phyloP scores from a whole-genome alignment of 805 yeast species.

The Candida boidinii region DNA sequence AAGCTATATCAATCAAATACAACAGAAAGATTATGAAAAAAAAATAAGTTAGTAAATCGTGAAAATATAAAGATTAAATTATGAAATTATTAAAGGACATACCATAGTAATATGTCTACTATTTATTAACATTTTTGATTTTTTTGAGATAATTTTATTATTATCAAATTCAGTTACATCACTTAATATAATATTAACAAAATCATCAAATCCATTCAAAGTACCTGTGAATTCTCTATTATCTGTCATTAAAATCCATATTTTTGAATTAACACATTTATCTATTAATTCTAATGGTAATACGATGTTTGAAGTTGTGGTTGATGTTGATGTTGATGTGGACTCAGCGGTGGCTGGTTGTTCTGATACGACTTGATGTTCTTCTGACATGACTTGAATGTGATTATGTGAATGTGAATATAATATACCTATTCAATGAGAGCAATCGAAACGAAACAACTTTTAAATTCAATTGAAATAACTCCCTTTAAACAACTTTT shows the following conservation, averaged over 20 bases:
- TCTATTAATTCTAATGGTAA: conserved; percentile 85
- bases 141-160: conserved; percentile 35
- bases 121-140: conserved; percentile 57
- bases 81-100: conserved; percentile 3
- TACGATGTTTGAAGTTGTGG: conserved; percentile 12
- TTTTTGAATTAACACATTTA: conserved; percentile 71
- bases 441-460: too few relatives aligned
- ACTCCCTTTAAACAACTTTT: too few relatives aligned
- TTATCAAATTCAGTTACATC: conserved; percentile 59
- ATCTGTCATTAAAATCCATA: conserved; percentile 60
- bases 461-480: too few relatives aligned
- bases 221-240: conserved; percentile 82
- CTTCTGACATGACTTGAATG: too few relatives aligned
- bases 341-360: background rate
- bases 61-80: background rate
- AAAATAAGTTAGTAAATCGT: background rate
- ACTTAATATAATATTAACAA: conserved; percentile 82
- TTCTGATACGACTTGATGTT: background rate
- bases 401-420: too few relatives aligned
- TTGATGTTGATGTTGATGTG: conserved; percentile 1
- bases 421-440: too few relatives aligned
- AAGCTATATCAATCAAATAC: conserved; percentile 7
- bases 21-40: background rate
- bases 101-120: conserved; percentile 70
- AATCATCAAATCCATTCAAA: conserved; percentile 89